phyloP scores from a whole-genome alignment of 768 basidiomycete species.

The Boletellus ananiceps region DNA sequence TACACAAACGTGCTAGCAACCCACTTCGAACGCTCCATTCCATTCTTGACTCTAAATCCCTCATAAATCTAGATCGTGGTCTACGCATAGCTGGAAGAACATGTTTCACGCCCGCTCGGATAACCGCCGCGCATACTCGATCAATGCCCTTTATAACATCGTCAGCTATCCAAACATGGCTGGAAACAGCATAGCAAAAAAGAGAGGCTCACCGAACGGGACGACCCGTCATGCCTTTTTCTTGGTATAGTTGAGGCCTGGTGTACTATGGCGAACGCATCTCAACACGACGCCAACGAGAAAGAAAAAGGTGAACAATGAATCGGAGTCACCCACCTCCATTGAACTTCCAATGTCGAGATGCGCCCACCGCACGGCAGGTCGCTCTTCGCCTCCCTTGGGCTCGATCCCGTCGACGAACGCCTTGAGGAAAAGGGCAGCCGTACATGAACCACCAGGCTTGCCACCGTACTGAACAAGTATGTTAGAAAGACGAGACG shows the following conservation, averaged over 20 bases:
- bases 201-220: slow-evolving; percentile 58
- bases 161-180: background rate
- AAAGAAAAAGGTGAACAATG: too few species aligned
- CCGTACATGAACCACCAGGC: slow-evolving; percentile 70
- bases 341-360: slow-evolving; percentile 78
- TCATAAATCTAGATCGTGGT: background rate
- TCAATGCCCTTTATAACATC: slow-evolving; percentile 23
- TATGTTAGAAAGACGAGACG: slow-evolving; percentile 1
- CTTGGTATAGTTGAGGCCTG: slow-evolving; percentile 55
- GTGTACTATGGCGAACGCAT: slow-evolving; percentile 36
- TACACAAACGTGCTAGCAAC: too few species aligned
- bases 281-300: too few species aligned
- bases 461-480: slow-evolving; percentile 60
- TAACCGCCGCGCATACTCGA: slow-evolving; percentile 31
- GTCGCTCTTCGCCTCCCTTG: slow-evolving; percentile 48
- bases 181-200: background rate
- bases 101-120: slow-evolving; percentile 15
- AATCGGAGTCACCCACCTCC: slow-evolving; percentile 42
- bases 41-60: background rate
- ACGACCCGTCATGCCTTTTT: slow-evolving; percentile 75
- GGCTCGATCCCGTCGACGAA: slow-evolving; percentile 74
- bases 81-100: background rate
- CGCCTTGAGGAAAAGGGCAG: slow-evolving; percentile 81
- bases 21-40: background rate
- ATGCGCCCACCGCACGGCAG: slow-evolving; percentile 77